A percentile compares a stretch with the other conserved stretches of the same genome.
phyloP scores from a whole-genome alignment of 2,329 filamentous ascomycete genomes.

The Penicillium sclerotiorum region DNA sequence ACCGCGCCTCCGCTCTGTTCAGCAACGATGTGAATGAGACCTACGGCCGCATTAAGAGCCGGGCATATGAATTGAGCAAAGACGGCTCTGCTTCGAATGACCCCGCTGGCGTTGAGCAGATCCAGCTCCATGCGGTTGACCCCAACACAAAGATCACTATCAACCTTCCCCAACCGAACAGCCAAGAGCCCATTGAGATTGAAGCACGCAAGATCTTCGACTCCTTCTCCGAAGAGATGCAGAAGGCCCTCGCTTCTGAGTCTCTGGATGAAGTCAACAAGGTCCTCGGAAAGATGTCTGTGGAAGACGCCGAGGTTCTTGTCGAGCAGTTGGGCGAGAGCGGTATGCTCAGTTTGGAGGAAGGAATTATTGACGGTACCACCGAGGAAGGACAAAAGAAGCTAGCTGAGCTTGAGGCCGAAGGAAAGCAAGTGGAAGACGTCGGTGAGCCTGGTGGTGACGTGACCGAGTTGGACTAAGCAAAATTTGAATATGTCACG shows the following conservation, averaged over 20 bases:
- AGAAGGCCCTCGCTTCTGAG: conserved; percentile 82
- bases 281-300: conserved; percentile 83
- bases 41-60: conserved; percentile 76
- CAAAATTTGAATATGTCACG: background rate
- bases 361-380: conserved; percentile 93
- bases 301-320: conserved; percentile 83
- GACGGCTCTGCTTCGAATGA: conserved; percentile 57
- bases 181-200: conserved; percentile 64
- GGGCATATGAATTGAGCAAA: conserved; percentile 72
- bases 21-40: conserved; percentile 89
- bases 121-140: conserved; percentile 95
- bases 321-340: conserved; percentile 80
- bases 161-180: conserved; percentile 70
- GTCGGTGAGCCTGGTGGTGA: conserved; percentile 56
- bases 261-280: conserved; percentile 86
- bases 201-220: conserved; percentile 77
- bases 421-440: conserved; percentile 42
- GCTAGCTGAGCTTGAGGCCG: conserved; percentile 72
- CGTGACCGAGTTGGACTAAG: conserved; percentile 43
- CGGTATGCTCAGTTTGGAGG: conserved; percentile 85
- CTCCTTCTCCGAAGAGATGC: conserved; percentile 77
- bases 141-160: conserved; percentile 92
- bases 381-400: conserved; percentile 81
- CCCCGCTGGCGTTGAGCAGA: conserved; percentile 80
- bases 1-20: conserved; percentile 90